phyloP scores from a whole-genome alignment of 352 stramenopile species.

The Globisporangium sylvaticum region DNA sequence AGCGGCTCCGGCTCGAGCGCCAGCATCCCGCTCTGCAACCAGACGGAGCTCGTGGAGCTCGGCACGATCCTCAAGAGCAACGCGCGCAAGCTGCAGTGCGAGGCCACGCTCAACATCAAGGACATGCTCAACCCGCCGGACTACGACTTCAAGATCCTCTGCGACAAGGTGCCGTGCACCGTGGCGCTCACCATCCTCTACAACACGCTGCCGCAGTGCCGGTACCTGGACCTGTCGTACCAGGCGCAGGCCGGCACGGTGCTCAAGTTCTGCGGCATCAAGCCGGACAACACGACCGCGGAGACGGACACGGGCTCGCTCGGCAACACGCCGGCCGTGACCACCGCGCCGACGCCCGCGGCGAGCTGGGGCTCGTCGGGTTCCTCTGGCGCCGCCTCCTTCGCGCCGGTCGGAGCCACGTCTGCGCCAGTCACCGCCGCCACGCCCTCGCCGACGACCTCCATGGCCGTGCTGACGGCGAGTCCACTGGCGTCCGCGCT shows the following conservation, averaged over 20 bases:
- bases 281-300: slow-evolving; percentile 28
- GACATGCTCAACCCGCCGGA: slow-evolving; percentile 40
- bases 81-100: slow-evolving; percentile 47
- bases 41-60: slow-evolving; percentile 35
- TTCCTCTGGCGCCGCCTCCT: slow-evolving; percentile 21
- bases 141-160: slow-evolving; percentile 34
- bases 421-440: slow-evolving; percentile 24
- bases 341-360: slow-evolving; percentile 6
- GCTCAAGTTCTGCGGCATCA: slow-evolving; percentile 49
- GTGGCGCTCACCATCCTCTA: slow-evolving; percentile 58
- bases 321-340: slow-evolving; percentile 7
- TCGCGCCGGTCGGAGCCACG: slow-evolving; percentile 36
- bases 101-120: slow-evolving; percentile 39
- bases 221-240: slow-evolving; percentile 48
- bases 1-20: slow-evolving; percentile 31
- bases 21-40: slow-evolving; percentile 38
- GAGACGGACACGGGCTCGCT: slow-evolving; percentile 10
- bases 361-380: slow-evolving; percentile 23
- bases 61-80: slow-evolving; percentile 39
- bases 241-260: slow-evolving; percentile 34
- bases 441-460: slow-evolving; percentile 17
- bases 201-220: slow-evolving; percentile 53
- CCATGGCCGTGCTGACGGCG: slow-evolving; percentile 6
- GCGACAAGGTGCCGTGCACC: slow-evolving; percentile 38
- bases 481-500: slow-evolving; percentile 19